Evolutionary conservation across 2,329 filamentous ascomycete species (phyloP), one percentile per base, ranked within the genome.

Genomic region (Pseudocercospora pini-densiflorae): DNA sequence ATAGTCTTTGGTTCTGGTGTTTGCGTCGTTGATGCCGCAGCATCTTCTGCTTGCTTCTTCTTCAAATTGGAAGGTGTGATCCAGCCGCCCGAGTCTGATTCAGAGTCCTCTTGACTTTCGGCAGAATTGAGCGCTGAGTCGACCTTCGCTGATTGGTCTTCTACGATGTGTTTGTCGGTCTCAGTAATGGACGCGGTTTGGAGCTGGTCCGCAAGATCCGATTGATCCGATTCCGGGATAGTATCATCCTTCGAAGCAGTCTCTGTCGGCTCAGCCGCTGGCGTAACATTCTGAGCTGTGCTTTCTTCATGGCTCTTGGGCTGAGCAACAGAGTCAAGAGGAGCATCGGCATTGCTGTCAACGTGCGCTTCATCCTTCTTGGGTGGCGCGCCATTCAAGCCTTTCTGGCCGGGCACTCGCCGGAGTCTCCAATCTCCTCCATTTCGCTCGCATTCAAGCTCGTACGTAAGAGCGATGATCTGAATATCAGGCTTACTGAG

Each of bases 61-160:
- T 92, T 91, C 71, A 99, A 86, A 80, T 98, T 99, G 47, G 90
- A 90, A 0, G 94, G 93, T 0, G 95, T 98, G 78, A 98, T 97
- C 94, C 94, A 98, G 73, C 90, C 92, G 70, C 91, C 92, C 16
- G 85, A 86, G 65, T 88, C 88, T 8, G 78, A 79, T 59, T 81
- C 79, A n/a, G 78, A 78, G 40, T 85, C 86, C 5, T 84, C 85
- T 82, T 82, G 29, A 77, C 75, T 68, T 59, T 65, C 70, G 2
- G 69, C 67, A 14, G 73, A 69, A 33, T 73, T 68, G 12, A 68
- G 71, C 2, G 72, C 64, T 19, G 71, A 72, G 21, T 74, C 74
- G 40, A 73, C 63, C 59, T 65, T 75, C 68, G 29, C 73, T 69
- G 29, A 53, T 23, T 59, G 49, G 10, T 16, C 57, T 16, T n/a